Evolutionary conservation across 2,329 filamentous ascomycete species (phyloP).

Genomic region (Aspergillus caelatus): DNA sequence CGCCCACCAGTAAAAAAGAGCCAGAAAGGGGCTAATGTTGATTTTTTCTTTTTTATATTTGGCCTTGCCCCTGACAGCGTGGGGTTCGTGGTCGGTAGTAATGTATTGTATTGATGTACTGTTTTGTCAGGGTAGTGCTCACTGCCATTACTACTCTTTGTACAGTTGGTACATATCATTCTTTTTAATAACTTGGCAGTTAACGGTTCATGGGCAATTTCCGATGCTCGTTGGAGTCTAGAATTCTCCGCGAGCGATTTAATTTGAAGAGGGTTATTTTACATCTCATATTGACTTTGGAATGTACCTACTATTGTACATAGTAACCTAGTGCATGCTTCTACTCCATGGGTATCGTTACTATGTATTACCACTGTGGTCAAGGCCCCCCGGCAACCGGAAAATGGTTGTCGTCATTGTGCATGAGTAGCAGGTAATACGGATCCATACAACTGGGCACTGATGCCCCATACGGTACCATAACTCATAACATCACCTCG

Average conservation of each 20-base stretch:
- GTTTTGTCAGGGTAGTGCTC: not conserved
- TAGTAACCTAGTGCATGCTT: not conserved
- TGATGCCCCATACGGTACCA: not conserved
- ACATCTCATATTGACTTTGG: not conserved
- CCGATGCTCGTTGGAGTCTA: not conserved
- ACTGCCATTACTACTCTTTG: not conserved
- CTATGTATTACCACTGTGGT: not conserved
- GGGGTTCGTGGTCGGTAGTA: not conserved
- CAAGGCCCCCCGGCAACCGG: not conserved
- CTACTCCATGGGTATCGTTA: not conserved
- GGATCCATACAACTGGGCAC: not conserved
- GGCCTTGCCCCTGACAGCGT: constrained; percentile 2
- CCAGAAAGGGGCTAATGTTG: not conserved
- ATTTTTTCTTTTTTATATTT: not conserved
- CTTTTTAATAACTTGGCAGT: not conserved
- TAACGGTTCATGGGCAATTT: not conserved
- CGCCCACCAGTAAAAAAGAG: not conserved
- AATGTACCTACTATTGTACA: not conserved
- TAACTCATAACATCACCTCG: not conserved
- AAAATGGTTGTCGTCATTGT: constrained; percentile 2
- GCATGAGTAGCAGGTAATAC: not conserved
- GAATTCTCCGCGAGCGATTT: not conserved
- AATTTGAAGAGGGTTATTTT: not conserved
- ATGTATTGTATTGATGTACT: not conserved
- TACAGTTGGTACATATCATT: not conserved